Conservation (phyloP, 345 rosid genomes). For the Syzygium aqueum region DNA sequence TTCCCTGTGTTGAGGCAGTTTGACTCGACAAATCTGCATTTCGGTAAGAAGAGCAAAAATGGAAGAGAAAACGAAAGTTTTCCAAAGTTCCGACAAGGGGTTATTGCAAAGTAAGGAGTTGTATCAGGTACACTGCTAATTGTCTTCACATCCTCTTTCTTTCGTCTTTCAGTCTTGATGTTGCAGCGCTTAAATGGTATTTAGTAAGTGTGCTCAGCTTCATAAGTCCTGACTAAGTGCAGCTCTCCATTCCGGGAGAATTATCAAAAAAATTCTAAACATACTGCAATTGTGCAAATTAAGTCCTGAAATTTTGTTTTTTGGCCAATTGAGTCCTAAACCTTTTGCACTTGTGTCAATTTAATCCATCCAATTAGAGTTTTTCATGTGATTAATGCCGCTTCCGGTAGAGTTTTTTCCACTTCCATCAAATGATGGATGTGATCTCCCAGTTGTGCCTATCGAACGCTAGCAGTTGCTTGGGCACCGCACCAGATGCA, state of each 20-base stretch:
- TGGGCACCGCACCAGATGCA: conserved; percentile 61
- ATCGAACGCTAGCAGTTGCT: background rate
- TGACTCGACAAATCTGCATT: background rate
- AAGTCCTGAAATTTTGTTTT: too few relatives aligned
- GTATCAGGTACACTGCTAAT: conserved; percentile 22
- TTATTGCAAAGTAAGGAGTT: conserved; percentile 37
- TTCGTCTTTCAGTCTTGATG: background rate
- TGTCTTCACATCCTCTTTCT: background rate
- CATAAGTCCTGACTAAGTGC: background rate
- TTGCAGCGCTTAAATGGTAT: background rate
- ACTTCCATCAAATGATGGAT: background rate
- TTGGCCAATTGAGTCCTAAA: too few relatives aligned
- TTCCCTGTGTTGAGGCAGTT: background rate
- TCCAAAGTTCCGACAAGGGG: background rate
- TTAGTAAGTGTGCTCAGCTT: background rate
- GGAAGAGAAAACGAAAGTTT: conserved; percentile 9
- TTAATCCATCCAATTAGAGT: too few relatives aligned
- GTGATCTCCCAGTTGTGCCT: background rate
- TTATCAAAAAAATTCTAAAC: too few relatives aligned
- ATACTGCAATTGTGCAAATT: too few relatives aligned
- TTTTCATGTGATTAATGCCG: background rate
- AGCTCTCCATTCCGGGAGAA: background rate
- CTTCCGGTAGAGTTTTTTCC: background rate
- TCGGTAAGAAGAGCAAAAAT: background rate
- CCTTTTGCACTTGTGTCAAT: too few relatives aligned